Base-by-base conservation (phyloP, 129 eudicot species). In the Tagetes patula region DNA sequence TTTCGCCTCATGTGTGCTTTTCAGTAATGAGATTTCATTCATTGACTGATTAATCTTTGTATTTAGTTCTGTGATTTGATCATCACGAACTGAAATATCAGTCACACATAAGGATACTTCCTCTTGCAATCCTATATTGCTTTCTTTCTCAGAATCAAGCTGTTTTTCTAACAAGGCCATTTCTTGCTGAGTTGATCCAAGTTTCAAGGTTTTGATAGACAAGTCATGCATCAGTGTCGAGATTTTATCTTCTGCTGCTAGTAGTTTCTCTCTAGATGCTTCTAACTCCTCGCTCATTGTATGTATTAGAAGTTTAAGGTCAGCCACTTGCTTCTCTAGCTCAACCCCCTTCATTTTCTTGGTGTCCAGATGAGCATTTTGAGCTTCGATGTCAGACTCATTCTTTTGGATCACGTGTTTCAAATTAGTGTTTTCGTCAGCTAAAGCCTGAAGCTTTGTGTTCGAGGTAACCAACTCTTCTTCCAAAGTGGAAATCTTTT, bases 371-470 rank as follows among this genome's bases (percentile, higher is more conserved):
- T 81, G 37, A 48, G 32, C 45, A 13, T 81, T 78, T 14, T 72
- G 69, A 77, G 75, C 20, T 70, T 45, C 66, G 2, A 65, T 20
- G 37, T 60, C 58, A 8, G 78, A 67, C 43, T 80, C 87, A 3
- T 77, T 83, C 60, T 76, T 73, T 10, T 74, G 67, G 48, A 82
- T 70, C 61, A 88, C 84, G 14, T 70, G 75, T 86, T 80, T 82
- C 87, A 90, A 48, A 69, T 75, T 83, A 27, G 82, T 66, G 67
- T 88, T 81, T 66, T 90, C 96, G 3, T 86, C 85, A 70, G 71
- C 77, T 14, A 84, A 84, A 68, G 27, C 41, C 45, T 66, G 78
- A 72, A 94, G 75, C 80, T 84, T 80, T 71, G 73, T 70, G 46
- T 81, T 82, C 30, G 84, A 63, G 69, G 39, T 39, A 61, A 47